Percentiles rank a stretch among this genome's conserved stretches.
These are phyloP conservation scores for Oryza rufipogon DNA, from an alignment of 176 grass and related monocot species.

Conservation along the genomic window DNA sequence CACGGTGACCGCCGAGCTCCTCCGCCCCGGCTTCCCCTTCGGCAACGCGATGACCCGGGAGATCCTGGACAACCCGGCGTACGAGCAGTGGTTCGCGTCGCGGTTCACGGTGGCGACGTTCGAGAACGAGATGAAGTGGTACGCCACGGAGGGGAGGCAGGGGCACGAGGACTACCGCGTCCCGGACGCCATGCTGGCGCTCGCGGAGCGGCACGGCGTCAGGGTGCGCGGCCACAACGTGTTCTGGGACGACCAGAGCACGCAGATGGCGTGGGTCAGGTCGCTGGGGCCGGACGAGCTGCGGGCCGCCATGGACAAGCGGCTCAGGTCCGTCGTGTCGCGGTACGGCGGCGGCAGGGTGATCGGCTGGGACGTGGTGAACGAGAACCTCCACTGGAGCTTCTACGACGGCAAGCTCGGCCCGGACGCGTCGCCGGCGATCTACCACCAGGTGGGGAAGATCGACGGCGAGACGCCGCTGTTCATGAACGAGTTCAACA, in stretches of 20 bases:
- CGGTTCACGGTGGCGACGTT: constrained; percentile 87
- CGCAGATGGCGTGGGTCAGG: constrained; percentile 30
- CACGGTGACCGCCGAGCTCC: constrained; percentile 35
- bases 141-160: constrained; percentile 49
- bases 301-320: constrained; percentile 25
- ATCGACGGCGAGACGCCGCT: constrained; percentile 35
- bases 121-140: constrained; percentile 99
- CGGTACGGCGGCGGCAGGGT: constrained; percentile 25
- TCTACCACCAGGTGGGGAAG: constrained; percentile 44
- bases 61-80: constrained; percentile 35
- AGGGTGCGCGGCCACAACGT: constrained; percentile 64
- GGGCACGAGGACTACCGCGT: constrained; percentile 49
- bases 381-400: constrained; percentile 68
- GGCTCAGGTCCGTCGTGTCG: constrained; percentile 35
- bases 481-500: constrained; percentile 80
- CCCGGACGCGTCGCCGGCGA: constrained; percentile 31
- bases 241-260: constrained; percentile 55
- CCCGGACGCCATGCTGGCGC: constrained; percentile 55
- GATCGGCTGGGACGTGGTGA: constrained; percentile 72
- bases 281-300: constrained; percentile 2
- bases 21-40: constrained; percentile 47
- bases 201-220: constrained; percentile 36
- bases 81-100: constrained; percentile 69
- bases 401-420: constrained; percentile 63
- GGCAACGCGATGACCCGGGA: constrained; percentile 45